Evolutionary conservation across 108 stramenopile genomes (phyloP).

Genomic region (Fistulifera pelliculosa): DNA sequence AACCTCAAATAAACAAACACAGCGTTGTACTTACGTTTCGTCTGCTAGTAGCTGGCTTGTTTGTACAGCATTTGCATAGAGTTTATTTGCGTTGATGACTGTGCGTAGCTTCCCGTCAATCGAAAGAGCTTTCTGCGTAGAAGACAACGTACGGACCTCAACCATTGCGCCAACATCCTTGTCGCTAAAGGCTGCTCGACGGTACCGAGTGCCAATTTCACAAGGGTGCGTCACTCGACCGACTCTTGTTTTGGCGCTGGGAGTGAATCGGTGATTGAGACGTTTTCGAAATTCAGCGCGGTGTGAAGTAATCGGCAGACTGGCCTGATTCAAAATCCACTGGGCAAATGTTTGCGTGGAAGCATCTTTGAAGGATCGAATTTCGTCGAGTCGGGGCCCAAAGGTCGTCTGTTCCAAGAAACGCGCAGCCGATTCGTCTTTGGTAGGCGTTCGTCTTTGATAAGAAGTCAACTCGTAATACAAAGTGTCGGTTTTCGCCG

Average conservation of each 20-base stretch:
- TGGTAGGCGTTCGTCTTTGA: conserved; percentile 2
- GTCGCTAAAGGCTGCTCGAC: conserved; percentile 15
- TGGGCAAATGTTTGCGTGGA: background rate
- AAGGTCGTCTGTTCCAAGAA: conserved; percentile 55
- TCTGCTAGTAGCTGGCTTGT: background rate
- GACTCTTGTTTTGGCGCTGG: conserved; percentile 8
- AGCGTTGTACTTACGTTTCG: background rate
- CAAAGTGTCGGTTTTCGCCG: background rate
- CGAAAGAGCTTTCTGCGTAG: conserved; percentile 6
- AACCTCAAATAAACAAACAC: background rate
- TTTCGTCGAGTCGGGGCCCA: conserved; percentile 30
- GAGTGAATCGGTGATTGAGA: conserved; percentile 22
- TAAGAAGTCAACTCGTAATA: conserved; percentile 3
- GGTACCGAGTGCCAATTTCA: conserved; percentile 21
- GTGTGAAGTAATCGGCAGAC: conserved; percentile 15
- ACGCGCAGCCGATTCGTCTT: conserved; percentile 24
- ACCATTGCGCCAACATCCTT: conserved; percentile 19
- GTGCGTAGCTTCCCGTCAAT: conserved; percentile 3
- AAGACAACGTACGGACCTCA: conserved; percentile 2
- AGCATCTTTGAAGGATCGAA: conserved; percentile 4
- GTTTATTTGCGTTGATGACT: background rate
- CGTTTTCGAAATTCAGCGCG: conserved; percentile 35
- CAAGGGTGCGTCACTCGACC: conserved; percentile 37
- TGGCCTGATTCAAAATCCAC: conserved; percentile 1
- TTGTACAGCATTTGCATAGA: background rate